These are phyloP conservation scores for Ophiocordyceps camponoti-rufipedis DNA, from an alignment of 2,329 filamentous ascomycete species.

Conservation along the genomic window DNA sequence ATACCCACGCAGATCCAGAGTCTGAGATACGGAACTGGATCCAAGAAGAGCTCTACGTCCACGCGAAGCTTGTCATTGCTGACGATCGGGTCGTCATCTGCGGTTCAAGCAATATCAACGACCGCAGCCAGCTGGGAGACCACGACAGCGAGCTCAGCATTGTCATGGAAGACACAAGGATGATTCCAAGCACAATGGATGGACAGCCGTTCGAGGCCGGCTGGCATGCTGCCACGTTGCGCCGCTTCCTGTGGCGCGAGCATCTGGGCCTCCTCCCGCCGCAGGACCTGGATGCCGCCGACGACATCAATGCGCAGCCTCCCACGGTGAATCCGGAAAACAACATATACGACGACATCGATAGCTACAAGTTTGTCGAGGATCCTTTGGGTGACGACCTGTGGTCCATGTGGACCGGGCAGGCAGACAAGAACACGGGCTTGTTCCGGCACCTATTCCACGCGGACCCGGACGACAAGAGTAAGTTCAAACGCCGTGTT, in stretches of 20 bases:
- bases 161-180: conserved; percentile 69
- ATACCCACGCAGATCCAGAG: conserved; percentile 43
- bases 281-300: conserved; percentile 47
- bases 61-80: conserved; percentile 76
- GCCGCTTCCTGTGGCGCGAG: conserved; percentile 75
- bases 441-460: conserved; percentile 70
- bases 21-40: conserved; percentile 77
- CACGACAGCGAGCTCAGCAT: conserved; percentile 87
- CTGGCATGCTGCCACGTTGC: conserved; percentile 65
- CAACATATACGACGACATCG: conserved; percentile 39
- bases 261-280: conserved; percentile 67
- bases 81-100: conserved; percentile 77
- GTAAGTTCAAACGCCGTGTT: conserved; percentile 21
- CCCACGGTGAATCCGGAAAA: conserved; percentile 50
- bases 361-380: conserved; percentile 45
- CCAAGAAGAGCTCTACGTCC: conserved; percentile 91
- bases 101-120: conserved; percentile 81
- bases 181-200: conserved; percentile 56
- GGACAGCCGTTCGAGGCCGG: conserved; percentile 60
- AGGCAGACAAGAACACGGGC: conserved; percentile 53
- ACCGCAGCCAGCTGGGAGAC: conserved; percentile 69
- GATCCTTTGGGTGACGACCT: conserved; percentile 53
- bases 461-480: conserved; percentile 74
- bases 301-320: conserved; percentile 58
- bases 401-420: conserved; percentile 49